Base-by-base conservation (phyloP, 345 rosid genomes). In the Erucastrum elatum region DNA sequence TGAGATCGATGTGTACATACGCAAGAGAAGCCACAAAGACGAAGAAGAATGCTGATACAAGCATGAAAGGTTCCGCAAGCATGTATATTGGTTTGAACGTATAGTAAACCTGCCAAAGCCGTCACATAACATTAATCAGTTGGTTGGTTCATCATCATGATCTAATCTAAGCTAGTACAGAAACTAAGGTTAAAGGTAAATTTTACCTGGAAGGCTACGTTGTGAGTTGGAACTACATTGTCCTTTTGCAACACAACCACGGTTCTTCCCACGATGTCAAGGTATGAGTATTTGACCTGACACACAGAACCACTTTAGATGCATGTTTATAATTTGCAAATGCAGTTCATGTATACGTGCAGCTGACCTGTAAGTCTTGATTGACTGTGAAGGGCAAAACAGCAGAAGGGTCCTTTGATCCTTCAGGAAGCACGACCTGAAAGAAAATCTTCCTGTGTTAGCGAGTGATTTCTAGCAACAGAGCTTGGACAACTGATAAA, bases 31-130 rank as follows among this genome's bases (percentile, higher is more conserved):
- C 82, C 87, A 89, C 70, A 73, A 93, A 90, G 75, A 93, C 83
- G 25, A 89, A 84, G 97, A 93, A 91, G 86, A 91, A 88, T 3
- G 73, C 90, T 3, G 94, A 87, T 35, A 85, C 84, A 89, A 93
- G 80, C 96, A 96, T 91, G 63, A 91, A 64, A n/a, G 98, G 99
- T 85, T 93, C 98, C 3, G 94, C 97, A 49, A 96, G 92, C 99
- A 96, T 91, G 90, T 93, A 93, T 72, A 91, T 84, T 13, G 94
- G 94, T 65, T 93, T 96, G 92, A 91, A 93, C 30, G 88, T 89
- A 85, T 91, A 93, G 75, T 96, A 90, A 66, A 96, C 97, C 98
- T 96, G 90, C 84, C 4, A 41, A n/a, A 60, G 16, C 12, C 66
- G 8, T 67, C 55, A 33, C 62, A 77, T 8, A 53, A 31, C 25